Evolutionary conservation across 352 stramenopile species (phyloP).

Genomic region (Phytophthora ramorum): DNA sequence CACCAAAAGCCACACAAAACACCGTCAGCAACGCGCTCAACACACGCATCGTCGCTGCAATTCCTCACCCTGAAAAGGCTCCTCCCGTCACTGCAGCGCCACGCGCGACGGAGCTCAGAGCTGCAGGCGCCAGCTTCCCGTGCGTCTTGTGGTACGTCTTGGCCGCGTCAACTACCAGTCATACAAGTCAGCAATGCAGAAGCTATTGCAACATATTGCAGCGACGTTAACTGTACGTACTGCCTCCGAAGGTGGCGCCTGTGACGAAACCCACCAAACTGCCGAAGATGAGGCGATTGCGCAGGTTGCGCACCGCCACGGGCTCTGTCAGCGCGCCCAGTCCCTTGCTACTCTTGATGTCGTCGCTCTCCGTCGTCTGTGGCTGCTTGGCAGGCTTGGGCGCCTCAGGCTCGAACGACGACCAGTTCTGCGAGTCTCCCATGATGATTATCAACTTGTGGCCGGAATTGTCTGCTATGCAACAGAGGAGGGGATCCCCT

Average conservation of each 20-base stretch:
- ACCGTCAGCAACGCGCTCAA: not conserved
- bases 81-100: conserved; percentile 65
- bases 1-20: conserved; percentile 2
- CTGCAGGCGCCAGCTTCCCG: conserved; percentile 51
- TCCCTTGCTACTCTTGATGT: conserved; percentile 6
- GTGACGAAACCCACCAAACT: conserved; percentile 82
- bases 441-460: conserved; percentile 36
- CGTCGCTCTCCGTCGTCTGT: not conserved
- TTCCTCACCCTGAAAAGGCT: conserved; percentile 60
- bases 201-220: too few relatives aligned
- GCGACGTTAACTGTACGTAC: conserved; percentile 38
- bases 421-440: conserved; percentile 85
- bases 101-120: conserved; percentile 51
- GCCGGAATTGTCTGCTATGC: conserved; percentile 3
- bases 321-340: conserved; percentile 34
- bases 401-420: conserved; percentile 71
- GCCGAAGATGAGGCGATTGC: conserved; percentile 81
- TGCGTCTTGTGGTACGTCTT: conserved; percentile 72
- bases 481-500: not conserved
- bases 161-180: conserved; percentile 60
- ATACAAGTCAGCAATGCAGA: not conserved
- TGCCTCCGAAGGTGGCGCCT: conserved; percentile 76
- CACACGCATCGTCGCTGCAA: not conserved
- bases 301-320: conserved; percentile 54
- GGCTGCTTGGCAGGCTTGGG: conserved; percentile 31